Conservation (phyloP, 257 asterid species). For the Osmanthus fragrans region DNA sequence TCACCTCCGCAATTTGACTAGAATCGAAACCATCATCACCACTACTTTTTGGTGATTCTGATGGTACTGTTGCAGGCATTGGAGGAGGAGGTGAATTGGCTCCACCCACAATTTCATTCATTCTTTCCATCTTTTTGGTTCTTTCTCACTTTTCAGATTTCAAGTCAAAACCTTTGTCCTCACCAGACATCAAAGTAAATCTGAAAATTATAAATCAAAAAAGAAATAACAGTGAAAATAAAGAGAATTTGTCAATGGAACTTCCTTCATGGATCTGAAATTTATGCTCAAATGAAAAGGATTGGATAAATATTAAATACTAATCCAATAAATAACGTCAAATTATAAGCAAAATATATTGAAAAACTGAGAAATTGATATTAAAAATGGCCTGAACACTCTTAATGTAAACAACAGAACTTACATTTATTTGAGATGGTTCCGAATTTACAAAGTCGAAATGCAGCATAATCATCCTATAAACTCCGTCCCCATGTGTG, state of each 20-base stretch:
- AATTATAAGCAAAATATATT: background rate
- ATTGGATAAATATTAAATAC: no score
- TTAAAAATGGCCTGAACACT: background rate
- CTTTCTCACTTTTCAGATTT: background rate
- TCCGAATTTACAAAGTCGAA: background rate
- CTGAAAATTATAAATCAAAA: background rate
- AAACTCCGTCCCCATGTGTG: background rate
- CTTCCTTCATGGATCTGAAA: background rate
- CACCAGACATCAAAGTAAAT: no score
- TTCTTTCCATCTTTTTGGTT: conserved; percentile 19
- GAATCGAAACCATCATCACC: conserved; percentile 41
- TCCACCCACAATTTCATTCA: conserved; percentile 63
- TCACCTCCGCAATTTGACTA: background rate
- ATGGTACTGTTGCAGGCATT: conserved; percentile 41
- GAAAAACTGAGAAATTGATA: background rate
- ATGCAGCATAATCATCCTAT: background rate
- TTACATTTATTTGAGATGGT: background rate
- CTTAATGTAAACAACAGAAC: background rate
- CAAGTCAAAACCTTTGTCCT: background rate
- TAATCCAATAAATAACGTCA: background rate
- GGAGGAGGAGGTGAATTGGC: conserved; percentile 53
- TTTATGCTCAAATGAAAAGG: background rate
- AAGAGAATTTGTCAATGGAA: background rate
- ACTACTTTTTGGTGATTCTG: conserved; percentile 51
- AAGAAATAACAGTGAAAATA: background rate